Percentiles rank a stretch among this genome's conserved stretches.
phyloP scores from a whole-genome alignment of 495 filamentous ascomycete genomes.

The Daldinia loculata region DNA sequence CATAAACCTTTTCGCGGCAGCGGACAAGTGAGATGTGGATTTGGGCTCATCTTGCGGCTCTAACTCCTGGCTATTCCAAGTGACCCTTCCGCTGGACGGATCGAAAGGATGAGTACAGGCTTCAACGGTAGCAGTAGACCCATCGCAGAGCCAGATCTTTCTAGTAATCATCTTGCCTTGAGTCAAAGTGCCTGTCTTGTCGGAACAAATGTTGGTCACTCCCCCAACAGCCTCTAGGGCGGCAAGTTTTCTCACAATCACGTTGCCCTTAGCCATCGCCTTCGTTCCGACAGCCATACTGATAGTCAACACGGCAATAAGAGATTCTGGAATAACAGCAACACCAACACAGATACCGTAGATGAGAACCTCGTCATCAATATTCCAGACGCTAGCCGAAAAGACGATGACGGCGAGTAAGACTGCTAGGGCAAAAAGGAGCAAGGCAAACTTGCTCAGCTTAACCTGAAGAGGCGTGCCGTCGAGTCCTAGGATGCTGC shows the following conservation, averaged over 20 bases:
- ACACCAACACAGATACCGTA: slow-evolving; percentile 73
- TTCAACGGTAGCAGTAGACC: slow-evolving; percentile 43
- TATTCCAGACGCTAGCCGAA: slow-evolving; percentile 66
- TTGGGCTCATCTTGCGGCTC: slow-evolving; percentile 15
- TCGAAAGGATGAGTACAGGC: slow-evolving; percentile 59
- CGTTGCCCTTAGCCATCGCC: slow-evolving; percentile 74
- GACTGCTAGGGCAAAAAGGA: slow-evolving; percentile 74
- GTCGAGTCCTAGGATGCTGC: slow-evolving; percentile 68
- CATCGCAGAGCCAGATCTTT: slow-evolving; percentile 59
- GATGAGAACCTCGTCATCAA: slow-evolving; percentile 70
- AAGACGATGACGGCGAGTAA: slow-evolving; percentile 75
- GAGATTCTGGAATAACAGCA: slow-evolving; percentile 77
- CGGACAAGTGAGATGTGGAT: slow-evolving; percentile 20
- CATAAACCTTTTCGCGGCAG: slow-evolving; percentile 50
- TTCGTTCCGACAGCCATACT: slow-evolving; percentile 78
- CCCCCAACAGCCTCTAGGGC: slow-evolving; percentile 70
- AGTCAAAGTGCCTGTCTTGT: slow-evolving; percentile 73
- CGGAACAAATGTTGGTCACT: slow-evolving; percentile 67
- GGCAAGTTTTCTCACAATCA: slow-evolving; percentile 72
- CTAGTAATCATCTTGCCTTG: slow-evolving; percentile 66
- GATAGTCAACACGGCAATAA: slow-evolving; percentile 79
- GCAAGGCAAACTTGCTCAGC: slow-evolving; percentile 72
- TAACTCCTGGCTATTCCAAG: slow-evolving; percentile 42
- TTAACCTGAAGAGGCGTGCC: slow-evolving; percentile 76
- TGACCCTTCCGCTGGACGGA: slow-evolving; percentile 54